Evolutionary conservation across 441 rosid genomes (phyloP), one percentile per base, ranked within the genome.

Genomic region (Biscutella auriculata): DNA sequence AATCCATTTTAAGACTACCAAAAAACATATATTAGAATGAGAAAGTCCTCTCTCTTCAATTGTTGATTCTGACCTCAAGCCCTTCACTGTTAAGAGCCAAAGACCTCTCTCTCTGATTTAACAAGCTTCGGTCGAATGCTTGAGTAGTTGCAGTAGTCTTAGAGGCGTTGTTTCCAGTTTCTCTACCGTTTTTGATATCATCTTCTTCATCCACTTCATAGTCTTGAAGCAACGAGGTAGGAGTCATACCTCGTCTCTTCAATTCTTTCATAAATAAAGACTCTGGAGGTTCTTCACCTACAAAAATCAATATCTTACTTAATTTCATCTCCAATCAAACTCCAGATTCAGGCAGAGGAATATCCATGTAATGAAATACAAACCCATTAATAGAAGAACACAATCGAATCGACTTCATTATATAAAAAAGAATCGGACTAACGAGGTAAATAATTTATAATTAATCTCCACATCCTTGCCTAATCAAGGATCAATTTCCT

Each of bases 21-120:
- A n/a, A n/a, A n/a, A n/a, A n/a, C n/a, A n/a, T n/a, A n/a, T n/a
- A n/a, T n/a, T n/a, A n/a, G n/a, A n/a, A n/a, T n/a, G n/a, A n/a
- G n/a, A n/a, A n/a, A n/a, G n/a, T n/a, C n/a, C n/a, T n/a, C n/a
- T n/a, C n/a, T n/a, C n/a, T n/a, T n/a, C n/a, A n/a, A n/a, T n/a
- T n/a, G n/a, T 26, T 6, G 17, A 53, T 30, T n/a, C 58, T 53
- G 37, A 93, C 99, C 97, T 89, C 96, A 59, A 93, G 86, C 62
- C 99, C 99, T 81, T 93, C 97, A 32, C 97, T 93, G 75, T 89
- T 87, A 73, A 93, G 72, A 23, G 88, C 81, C 83, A 89, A 76
- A 8, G 97, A 93, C n/a, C 63, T 74, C 71, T 89, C 90, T 71
- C 96, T 82, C 65, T 89, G 97, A 74, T 93, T 83, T 40, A 75